phyloP scores from a whole-genome alignment of 768 basidiomycete species.

The Kondoa subrosea region DNA sequence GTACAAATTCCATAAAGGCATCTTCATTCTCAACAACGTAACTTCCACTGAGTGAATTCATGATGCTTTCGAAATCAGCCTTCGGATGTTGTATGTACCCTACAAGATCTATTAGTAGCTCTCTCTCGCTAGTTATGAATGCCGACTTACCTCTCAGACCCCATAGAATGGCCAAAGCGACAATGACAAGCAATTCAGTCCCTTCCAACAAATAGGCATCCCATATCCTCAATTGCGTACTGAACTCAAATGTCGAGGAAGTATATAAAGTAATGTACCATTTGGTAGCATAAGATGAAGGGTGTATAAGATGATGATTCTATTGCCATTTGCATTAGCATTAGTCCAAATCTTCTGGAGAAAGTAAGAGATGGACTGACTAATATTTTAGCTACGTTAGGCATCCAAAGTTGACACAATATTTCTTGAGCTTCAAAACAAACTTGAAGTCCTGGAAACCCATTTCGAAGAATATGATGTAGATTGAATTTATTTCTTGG shows the following conservation, averaged over 20 bases:
- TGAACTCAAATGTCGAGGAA: conserved; percentile 84
- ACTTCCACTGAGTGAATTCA: conserved; percentile 80
- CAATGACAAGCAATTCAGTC: conserved; percentile 66
- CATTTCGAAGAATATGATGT: conserved; percentile 76
- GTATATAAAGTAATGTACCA: conserved; percentile 95
- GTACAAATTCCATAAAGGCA: conserved; percentile 62
- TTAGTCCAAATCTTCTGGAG: too few relatives aligned
- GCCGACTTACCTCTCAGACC: conserved; percentile 54
- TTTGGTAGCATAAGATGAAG: conserved; percentile 90
- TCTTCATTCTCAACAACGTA: conserved; percentile 88
- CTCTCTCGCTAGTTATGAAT: neutral
- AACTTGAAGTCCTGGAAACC: conserved; percentile 88
- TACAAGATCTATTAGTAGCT: conserved; percentile 29
- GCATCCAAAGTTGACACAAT: conserved; percentile 71
- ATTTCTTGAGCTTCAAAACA: conserved; percentile 92
- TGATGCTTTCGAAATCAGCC: conserved; percentile 75
- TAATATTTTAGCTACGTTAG: conserved; percentile 70
- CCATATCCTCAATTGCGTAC: conserved; percentile 85
- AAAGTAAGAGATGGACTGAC: conserved; percentile 30
- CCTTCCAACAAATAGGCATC: conserved; percentile 85
- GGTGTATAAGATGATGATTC: conserved; percentile 73
- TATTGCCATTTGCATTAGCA: conserved; percentile 20
- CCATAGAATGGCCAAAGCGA: conserved; percentile 80
- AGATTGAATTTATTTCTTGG: conserved; percentile 45
- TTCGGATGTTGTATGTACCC: conserved; percentile 64